Evolutionary conservation across 1,284 basidiomycete genomes (phyloP).

Genomic region (Apiotrichum veenhuisii): DNA sequence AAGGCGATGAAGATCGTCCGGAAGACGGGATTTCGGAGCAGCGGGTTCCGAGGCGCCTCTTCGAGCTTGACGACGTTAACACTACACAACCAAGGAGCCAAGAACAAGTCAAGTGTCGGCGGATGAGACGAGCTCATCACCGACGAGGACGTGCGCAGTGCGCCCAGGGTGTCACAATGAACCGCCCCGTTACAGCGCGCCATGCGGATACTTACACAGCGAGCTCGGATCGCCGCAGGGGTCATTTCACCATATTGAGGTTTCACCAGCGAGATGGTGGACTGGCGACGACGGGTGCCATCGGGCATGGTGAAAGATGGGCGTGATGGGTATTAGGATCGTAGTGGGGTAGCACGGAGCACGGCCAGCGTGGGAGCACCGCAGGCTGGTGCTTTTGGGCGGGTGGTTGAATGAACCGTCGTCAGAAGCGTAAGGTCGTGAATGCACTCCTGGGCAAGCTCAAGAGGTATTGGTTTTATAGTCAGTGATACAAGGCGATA

Average conservation of each 20-base stretch:
- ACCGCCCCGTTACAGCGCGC: too few species aligned
- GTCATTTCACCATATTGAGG: neutral
- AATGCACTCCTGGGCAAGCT: too few species aligned
- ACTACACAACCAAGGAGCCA: neutral
- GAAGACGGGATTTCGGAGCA: slow-evolving; percentile 32
- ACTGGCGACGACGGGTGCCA: neutral
- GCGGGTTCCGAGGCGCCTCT: slow-evolving; percentile 27
- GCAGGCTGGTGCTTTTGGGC: too few species aligned
- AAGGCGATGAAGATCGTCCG: slow-evolving; percentile 35
- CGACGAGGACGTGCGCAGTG: too few species aligned
- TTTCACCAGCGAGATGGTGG: too few species aligned
- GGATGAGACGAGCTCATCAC: neutral
- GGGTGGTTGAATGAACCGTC: too few species aligned
- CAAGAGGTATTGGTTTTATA: too few species aligned
- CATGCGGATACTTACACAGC: slow-evolving; percentile 2
- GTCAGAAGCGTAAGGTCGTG: too few species aligned
- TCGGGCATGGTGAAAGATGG: neutral
- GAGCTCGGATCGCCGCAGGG: slow-evolving; percentile 10
- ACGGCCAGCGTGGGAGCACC: too few species aligned
- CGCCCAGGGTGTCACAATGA: too few species aligned
- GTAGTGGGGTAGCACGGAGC: neutral
- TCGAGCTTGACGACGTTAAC: slow-evolving; percentile 19
- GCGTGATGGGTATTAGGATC: too few species aligned
- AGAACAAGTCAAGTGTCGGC: neutral
- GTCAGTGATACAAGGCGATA: too few species aligned